These are phyloP conservation scores for Lonicera japonica DNA, from an alignment of 129 eudicot genomes.

Conservation along the genomic window DNA sequence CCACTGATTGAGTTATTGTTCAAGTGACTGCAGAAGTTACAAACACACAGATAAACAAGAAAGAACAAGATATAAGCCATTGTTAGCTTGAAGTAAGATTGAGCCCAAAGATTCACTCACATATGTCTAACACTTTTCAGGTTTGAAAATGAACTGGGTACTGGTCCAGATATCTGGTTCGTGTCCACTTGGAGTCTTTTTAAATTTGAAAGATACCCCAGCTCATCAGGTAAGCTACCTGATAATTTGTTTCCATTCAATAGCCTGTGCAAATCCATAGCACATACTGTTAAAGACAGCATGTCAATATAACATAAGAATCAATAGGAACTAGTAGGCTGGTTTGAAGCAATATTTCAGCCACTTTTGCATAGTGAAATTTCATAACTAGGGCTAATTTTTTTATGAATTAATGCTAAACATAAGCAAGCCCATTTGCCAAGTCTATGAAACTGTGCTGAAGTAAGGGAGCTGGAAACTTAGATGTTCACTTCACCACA, in stretches of 20 bases:
- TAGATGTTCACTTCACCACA: too few relatives aligned
- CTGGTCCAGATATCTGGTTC: conserved; percentile 69
- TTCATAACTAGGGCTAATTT: too few relatives aligned
- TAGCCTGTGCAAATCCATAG: conserved; percentile 46
- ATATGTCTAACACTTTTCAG: conserved; percentile 50
- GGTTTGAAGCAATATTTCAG: too few relatives aligned
- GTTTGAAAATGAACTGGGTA: conserved; percentile 68
- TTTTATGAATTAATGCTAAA: too few relatives aligned
- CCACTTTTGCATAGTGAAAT: too few relatives aligned
- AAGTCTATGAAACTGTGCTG: too few relatives aligned
- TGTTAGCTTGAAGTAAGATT: neutral
- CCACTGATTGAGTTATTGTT: conserved; percentile 83
- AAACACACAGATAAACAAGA: conserved; percentile 1
- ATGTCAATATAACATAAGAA: neutral
- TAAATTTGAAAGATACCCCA: conserved; percentile 56
- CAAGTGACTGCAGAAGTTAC: conserved; percentile 62
- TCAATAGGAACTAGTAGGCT: neutral
- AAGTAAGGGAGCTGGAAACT: too few relatives aligned
- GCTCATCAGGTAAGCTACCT: conserved; percentile 68
- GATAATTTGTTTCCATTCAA: conserved; percentile 72
- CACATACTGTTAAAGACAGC: neutral
- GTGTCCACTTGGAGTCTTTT: conserved; percentile 67
- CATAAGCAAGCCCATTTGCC: too few relatives aligned
- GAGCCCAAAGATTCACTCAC: conserved; percentile 38
- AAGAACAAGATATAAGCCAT: neutral